Percentiles rank a stretch among this genome's conserved stretches.
phyloP scores from a whole-genome alignment of 2,329 filamentous ascomycete species.

The Cordyceps tenuipes region DNA sequence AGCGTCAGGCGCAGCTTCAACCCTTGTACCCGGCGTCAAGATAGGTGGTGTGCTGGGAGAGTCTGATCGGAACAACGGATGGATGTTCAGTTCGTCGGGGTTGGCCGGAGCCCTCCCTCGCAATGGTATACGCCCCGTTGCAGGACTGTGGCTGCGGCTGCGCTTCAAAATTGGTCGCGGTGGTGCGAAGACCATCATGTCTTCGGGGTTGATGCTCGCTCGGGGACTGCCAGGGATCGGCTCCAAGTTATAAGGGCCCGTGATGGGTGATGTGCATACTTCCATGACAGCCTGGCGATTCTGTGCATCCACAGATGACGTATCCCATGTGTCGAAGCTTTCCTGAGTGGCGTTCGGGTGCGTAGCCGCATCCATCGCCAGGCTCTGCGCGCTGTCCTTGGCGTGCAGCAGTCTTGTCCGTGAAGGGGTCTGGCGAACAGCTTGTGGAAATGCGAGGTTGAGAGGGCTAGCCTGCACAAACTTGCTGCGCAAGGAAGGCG shows the following conservation, averaged over 20 bases:
- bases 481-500: slow-evolving; percentile 31
- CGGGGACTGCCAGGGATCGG: slow-evolving; percentile 62
- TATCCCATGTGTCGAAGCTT: slow-evolving; percentile 69
- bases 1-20: slow-evolving; percentile 61
- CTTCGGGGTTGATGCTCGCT: slow-evolving; percentile 56
- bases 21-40: slow-evolving; percentile 60
- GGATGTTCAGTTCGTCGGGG: slow-evolving; percentile 60
- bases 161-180: slow-evolving; percentile 37
- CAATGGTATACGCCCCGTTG: slow-evolving; percentile 9
- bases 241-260: slow-evolving; percentile 49
- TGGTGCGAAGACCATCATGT: slow-evolving; percentile 47
- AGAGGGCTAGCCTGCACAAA: slow-evolving; percentile 21
- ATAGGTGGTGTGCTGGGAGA: slow-evolving; percentile 58
- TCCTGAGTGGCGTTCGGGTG: slow-evolving; percentile 40
- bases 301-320: slow-evolving; percentile 56
- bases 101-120: slow-evolving; percentile 22
- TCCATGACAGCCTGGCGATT: slow-evolving; percentile 50
- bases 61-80: slow-evolving; percentile 69
- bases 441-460: slow-evolving; percentile 34
- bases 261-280: slow-evolving; percentile 32
- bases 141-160: slow-evolving; percentile 46
- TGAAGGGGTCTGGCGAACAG: slow-evolving; percentile 48
- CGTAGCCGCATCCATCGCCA: slow-evolving; percentile 40
- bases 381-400: slow-evolving; percentile 29
- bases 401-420: slow-evolving; percentile 44